Evolutionary conservation across 2,329 filamentous ascomycete genomes (phyloP).

Genomic region (Stenocarpella maydis): DNA sequence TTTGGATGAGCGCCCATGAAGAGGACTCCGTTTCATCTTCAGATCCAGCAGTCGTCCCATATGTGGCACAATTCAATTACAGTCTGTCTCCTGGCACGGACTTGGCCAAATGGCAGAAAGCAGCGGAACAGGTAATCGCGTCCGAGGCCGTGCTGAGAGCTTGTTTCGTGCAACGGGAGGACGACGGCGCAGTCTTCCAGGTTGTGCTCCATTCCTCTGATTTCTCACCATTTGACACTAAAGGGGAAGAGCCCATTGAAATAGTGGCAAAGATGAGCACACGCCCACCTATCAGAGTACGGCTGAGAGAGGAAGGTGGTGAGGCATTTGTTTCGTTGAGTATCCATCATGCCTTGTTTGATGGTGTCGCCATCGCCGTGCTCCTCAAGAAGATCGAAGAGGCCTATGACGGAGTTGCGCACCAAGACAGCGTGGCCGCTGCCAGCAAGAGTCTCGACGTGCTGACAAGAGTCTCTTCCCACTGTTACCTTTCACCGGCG

Average conservation of each 20-base stretch:
- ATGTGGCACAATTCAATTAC: slow-evolving; percentile 38
- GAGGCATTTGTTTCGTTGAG: slow-evolving; percentile 35
- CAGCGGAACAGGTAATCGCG: slow-evolving; percentile 31
- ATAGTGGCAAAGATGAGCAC: slow-evolving; percentile 31
- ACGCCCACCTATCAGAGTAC: slow-evolving; percentile 31
- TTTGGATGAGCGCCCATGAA: slow-evolving; percentile 18
- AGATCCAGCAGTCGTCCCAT: slow-evolving; percentile 32
- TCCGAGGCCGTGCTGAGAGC: slow-evolving; percentile 38
- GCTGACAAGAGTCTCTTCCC: slow-evolving; percentile 17
- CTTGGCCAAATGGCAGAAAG: slow-evolving; percentile 33
- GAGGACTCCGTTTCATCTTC: neutral
- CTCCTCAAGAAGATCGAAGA: slow-evolving; percentile 36
- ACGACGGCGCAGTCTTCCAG: slow-evolving; percentile 38
- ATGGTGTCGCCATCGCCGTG: slow-evolving; percentile 36
- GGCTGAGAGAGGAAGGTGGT: slow-evolving; percentile 14
- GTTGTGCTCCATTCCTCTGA: slow-evolving; percentile 34
- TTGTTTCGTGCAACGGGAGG: slow-evolving; percentile 37
- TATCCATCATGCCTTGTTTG: slow-evolving; percentile 40
- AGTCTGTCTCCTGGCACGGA: slow-evolving; percentile 33
- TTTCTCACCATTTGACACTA: slow-evolving; percentile 29
- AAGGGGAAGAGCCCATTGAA: slow-evolving; percentile 6
- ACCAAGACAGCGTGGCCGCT: neutral
- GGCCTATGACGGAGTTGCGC: slow-evolving; percentile 15
- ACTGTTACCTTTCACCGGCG: slow-evolving; percentile 12
- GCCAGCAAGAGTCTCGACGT: slow-evolving; percentile 16